Base-by-base conservation (phyloP, 352 stramenopile species). In the Phytopythium delawarense region DNA sequence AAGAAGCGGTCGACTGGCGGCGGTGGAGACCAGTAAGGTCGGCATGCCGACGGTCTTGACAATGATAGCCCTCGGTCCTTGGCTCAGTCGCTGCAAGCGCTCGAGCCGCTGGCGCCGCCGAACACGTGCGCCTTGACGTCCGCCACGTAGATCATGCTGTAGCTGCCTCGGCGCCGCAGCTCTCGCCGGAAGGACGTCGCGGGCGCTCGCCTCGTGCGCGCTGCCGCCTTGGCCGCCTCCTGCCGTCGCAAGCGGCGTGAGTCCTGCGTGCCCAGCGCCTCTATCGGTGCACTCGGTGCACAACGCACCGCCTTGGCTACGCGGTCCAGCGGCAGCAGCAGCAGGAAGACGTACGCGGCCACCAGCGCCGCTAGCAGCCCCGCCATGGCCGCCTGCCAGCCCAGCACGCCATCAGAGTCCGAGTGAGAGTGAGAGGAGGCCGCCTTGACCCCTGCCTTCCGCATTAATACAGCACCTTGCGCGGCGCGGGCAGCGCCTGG, bases 91-190 rank as follows among this genome's bases (percentile, higher is more conserved):
- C 71, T 76, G 88, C 7, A 78, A 82, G 28, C 71, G 79, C 20
- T 34, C 21, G 28, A 49, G 53, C n/a, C 30, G 20, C 35, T 46
- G n/a, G 53, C 53, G 35, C 53, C 53, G 34, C 84, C 81, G 42
- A 94, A 89, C 28, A 94, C 84, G 53, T 96, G 87, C 15, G 84
- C 78, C 59, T 94, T 94, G 60, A 96, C 91, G 64, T 96, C 84
- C n/a, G 79, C 82, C 48, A 96, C 85, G 57, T 91, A 96, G 64
- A 78, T 92, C 77, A 96, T 88, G 64, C 84, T 94, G 67, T 91
- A 96, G 73, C 87, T 96, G 34, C 84, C 87, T 9, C 87, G 75
- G 20, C 87, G 82, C n/a, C 87, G 75, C 57, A 94, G 64, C 58
- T 96, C 87, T 9, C 87, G 76, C 7, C 87, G 81, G 58, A 96